Base-by-base conservation (phyloP, 2,329 filamentous ascomycete genomes). In the Epicoccum sorghinum region DNA sequence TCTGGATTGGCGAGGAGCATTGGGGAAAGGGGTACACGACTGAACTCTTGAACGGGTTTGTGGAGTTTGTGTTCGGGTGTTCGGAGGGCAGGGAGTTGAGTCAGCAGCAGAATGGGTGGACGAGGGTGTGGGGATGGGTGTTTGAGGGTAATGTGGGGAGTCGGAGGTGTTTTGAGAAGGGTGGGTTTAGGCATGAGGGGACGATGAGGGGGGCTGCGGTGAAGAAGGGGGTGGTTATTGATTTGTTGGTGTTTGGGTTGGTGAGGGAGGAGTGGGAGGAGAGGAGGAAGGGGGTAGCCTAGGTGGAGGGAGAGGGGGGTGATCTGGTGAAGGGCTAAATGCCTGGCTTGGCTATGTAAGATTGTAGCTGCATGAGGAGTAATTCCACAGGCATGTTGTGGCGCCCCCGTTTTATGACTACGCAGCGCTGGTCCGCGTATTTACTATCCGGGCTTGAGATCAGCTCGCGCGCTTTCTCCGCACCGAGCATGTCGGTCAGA, bases 1-100 rank as follows among this genome's bases (percentile, higher is more conserved):
- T 76, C 61, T 80, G 77, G 78, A 51, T 79, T 9, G 71, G 67
- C 13, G 72, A 75, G 47, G 55, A 57, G 27, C 64, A 65, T 32
- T 75, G 73, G 74, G 74, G 76, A 0, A 57, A 61, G 38, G 72
- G 72, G 3, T 61, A 73, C 27, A 69, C 66, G 60, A 70, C 61
- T 1, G 70, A 70, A 48, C 68, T 67, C 14, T 48, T 76, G n/a
- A 57, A 55, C 10, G 72, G 60, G 6, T 70, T 77, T 39, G 68
- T 71, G 13, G 53, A 57, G 13, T 78, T 73, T 73, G 56, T 56
- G 2, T 79, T 77, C 52, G 32, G 49, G 4, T 4, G 12, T 7
- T 49, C 47, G 47, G 33, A 45, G 14, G 23, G 10, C 38, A 4
- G 47, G 27, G 44, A 30, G 4, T 44, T 60, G 36, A 66, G 64